Conservation (phyloP, 2,329 filamentous ascomycete genomes). For the Sporothrix euskadiensis region DNA sequence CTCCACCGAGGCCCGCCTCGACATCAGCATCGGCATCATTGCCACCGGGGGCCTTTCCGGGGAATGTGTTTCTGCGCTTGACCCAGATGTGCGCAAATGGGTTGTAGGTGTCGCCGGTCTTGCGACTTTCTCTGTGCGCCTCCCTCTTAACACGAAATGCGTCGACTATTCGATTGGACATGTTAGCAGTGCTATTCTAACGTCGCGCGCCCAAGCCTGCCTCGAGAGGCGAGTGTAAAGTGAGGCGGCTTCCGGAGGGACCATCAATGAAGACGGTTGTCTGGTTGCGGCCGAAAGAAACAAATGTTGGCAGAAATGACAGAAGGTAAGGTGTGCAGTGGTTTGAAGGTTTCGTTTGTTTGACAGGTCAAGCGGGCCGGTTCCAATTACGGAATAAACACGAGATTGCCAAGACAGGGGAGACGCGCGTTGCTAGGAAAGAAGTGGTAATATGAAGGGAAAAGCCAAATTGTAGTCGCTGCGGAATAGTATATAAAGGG, state of each 20-base stretch:
- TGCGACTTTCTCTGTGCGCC: conserved; percentile 47
- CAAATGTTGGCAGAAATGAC: neutral
- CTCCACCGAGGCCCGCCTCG: conserved; percentile 38
- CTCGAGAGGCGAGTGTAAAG: conserved; percentile 14
- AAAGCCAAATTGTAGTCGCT: neutral
- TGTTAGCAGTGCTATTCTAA: conserved; percentile 28
- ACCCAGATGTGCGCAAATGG: conserved; percentile 49
- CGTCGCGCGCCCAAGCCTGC: conserved; percentile 5
- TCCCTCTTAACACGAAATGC: conserved; percentile 47
- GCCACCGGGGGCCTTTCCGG: neutral
- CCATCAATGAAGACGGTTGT: conserved; percentile 22
- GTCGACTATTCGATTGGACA: conserved; percentile 46
- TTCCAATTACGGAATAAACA: conserved; percentile 11
- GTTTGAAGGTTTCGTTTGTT: neutral
- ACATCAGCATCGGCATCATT: conserved; percentile 37
- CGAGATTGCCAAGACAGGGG: conserved; percentile 10
- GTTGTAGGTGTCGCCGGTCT: conserved; percentile 45
- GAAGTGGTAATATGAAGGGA: neutral
- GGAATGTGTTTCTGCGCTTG: conserved; percentile 40
- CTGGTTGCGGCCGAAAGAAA: neutral
- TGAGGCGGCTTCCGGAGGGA: neutral
- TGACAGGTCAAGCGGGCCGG: conserved; percentile 1
- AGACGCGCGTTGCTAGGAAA: neutral
- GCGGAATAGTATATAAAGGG: neutral
- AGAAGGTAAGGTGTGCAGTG: neutral